Conservation (phyloP, 2,329 filamentous ascomycete genomes). For the Aspergillus pseudoterreus region DNA sequence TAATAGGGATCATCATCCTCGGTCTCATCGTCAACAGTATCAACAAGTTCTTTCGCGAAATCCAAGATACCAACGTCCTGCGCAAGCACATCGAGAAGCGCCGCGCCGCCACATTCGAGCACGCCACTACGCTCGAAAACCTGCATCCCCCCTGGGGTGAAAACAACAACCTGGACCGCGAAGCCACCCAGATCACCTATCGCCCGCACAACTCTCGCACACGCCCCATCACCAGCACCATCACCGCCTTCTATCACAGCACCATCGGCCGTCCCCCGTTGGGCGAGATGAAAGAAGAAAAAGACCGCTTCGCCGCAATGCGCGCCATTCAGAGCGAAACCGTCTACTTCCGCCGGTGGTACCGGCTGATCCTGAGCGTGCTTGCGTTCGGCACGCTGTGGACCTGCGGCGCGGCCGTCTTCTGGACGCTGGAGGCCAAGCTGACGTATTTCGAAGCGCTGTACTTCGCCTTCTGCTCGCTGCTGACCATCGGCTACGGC, state of each 20-base stretch:
- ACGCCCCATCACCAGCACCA: conserved; percentile 19
- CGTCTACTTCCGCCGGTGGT: conserved; percentile 67
- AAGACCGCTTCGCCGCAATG: conserved; percentile 75
- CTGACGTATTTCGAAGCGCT: conserved; percentile 71
- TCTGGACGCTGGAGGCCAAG: conserved; percentile 60
- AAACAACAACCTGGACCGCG: conserved; percentile 5
- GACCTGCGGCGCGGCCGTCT: conserved; percentile 75
- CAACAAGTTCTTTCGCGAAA: conserved; percentile 59
- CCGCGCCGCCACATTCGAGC: conserved; percentile 52
- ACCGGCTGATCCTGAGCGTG: conserved; percentile 64
- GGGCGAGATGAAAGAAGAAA: conserved; percentile 59
- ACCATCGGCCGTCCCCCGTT: conserved; percentile 40
- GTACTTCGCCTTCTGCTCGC: conserved; percentile 80
- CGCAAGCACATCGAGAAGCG: conserved; percentile 55
- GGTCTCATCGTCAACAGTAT: conserved; percentile 81
- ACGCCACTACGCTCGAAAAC: conserved; percentile 46
- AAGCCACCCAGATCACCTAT: conserved; percentile 5
- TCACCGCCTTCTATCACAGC: conserved; percentile 16
- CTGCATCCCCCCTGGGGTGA: conserved; percentile 10
- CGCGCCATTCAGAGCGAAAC: conserved; percentile 69
- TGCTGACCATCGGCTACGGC: conserved; percentile 85
- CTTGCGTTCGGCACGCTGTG: conserved; percentile 70
- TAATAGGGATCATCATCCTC: conserved; percentile 78
- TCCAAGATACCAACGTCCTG: conserved; percentile 61
- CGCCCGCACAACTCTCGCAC: conserved; percentile 6